phyloP scores from a whole-genome alignment of 2,329 filamentous ascomycete species.

The Podosphaera fusca region DNA sequence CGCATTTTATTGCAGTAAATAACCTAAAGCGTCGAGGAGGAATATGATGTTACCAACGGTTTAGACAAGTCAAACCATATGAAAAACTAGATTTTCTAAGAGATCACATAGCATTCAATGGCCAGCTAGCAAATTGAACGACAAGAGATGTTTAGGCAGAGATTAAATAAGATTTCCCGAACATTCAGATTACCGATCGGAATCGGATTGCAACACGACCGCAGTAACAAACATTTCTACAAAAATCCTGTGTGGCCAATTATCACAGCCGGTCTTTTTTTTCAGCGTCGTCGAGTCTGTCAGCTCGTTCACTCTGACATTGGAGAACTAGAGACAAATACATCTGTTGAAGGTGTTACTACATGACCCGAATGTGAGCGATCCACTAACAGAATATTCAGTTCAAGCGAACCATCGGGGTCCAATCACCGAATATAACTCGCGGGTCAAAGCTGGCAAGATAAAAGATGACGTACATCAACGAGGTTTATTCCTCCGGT shows the following conservation, averaged over 20 bases:
- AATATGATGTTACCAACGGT: too few species aligned
- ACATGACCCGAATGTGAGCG: neutral
- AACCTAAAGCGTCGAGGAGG: too few species aligned
- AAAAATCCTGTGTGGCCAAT: neutral
- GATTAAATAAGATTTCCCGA: too few species aligned
- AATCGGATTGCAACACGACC: too few species aligned
- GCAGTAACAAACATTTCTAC: neutral
- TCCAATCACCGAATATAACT: slow-evolving; percentile 73
- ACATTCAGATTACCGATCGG: too few species aligned
- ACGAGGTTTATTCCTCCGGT: slow-evolving; percentile 32
- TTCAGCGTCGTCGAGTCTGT: neutral
- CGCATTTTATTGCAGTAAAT: too few species aligned
- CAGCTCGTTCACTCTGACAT: neutral
- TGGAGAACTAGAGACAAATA: neutral
- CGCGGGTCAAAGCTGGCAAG: slow-evolving; percentile 47
- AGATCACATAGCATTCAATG: too few species aligned
- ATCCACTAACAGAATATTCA: neutral
- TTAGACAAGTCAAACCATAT: too few species aligned
- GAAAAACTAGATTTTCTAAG: too few species aligned
- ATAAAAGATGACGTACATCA: slow-evolving; percentile 81
- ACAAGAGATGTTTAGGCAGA: too few species aligned
- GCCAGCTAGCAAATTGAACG: too few species aligned
- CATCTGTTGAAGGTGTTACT: neutral
- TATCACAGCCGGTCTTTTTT: neutral
- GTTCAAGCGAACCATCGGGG: slow-evolving; percentile 21